phyloP scores from a whole-genome alignment of 2,329 filamentous ascomycete genomes.

The Diaporthe citrichinensis region DNA sequence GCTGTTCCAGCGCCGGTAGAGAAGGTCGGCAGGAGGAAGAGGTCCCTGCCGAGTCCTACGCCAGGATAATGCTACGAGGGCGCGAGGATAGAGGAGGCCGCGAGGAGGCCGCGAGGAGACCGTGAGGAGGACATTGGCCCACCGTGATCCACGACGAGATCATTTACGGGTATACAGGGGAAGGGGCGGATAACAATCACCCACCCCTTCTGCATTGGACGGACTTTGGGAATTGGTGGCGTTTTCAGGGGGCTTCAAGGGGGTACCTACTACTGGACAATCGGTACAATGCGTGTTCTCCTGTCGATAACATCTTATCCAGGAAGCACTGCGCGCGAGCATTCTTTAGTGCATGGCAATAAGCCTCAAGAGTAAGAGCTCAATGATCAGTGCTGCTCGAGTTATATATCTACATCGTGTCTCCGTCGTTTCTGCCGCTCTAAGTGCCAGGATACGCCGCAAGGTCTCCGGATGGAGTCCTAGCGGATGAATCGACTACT shows the following conservation, averaged over 20 bases:
- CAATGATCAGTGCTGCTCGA: background rate
- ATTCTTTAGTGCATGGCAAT: background rate
- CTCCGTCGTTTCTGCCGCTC: background rate
- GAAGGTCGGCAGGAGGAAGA: background rate
- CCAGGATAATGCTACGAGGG: background rate
- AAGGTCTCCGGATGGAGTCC: background rate
- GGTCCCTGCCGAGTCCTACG: background rate
- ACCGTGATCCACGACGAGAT: background rate
- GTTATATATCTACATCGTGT: background rate
- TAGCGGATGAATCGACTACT: background rate
- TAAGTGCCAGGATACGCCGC: too few species aligned
- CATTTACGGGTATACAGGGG: background rate
- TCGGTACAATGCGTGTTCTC: background rate
- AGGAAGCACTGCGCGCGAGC: background rate
- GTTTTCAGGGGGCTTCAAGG: background rate
- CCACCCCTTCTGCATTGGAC: background rate
- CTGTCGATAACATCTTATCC: conserved; percentile 19
- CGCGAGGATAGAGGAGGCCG: conserved; percentile 8
- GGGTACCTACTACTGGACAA: background rate
- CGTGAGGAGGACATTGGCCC: background rate
- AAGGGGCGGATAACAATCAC: too few species aligned
- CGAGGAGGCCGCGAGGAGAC: background rate
- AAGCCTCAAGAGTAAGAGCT: background rate
- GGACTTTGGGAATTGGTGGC: background rate
- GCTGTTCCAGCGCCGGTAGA: conserved; percentile 1